Percentiles rank a stretch among this genome's conserved stretches.
Conservation (phyloP, 805 yeast species). For the Lachancea dasiensis region DNA sequence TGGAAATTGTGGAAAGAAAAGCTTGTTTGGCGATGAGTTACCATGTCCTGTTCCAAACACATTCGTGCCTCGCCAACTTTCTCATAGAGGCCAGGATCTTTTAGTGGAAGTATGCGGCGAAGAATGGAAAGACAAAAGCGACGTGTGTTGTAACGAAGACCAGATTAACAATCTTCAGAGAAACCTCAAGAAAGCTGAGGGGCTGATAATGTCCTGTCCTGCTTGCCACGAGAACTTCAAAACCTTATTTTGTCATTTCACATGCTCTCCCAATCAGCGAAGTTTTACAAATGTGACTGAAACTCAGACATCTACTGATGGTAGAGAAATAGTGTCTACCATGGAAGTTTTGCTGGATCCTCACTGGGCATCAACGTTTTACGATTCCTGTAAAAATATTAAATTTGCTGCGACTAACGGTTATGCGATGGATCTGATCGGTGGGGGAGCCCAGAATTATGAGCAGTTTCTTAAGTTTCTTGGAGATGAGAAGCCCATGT, state of each 20-base stretch:
- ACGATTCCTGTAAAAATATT: conserved; percentile 79
- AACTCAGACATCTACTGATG: conserved; percentile 33
- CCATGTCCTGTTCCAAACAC: conserved; percentile 68
- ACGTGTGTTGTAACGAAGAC: conserved; percentile 63
- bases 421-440: conserved; percentile 91
- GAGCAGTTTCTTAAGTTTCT: conserved; percentile 72
- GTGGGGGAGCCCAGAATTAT: conserved; percentile 90
- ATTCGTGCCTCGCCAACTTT: conserved; percentile 35
- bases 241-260: conserved; percentile 78
- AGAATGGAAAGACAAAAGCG: conserved; percentile 44
- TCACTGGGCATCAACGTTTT: conserved; percentile 57
- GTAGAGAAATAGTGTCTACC: conserved; percentile 65
- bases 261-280: conserved; percentile 84
- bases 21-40: conserved; percentile 68
- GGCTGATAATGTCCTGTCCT: conserved; percentile 83
- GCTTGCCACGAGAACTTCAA: conserved; percentile 86
- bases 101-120: conserved; percentile 66
- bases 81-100: conserved; percentile 37
- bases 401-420: conserved; percentile 95
- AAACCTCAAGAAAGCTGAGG: conserved; percentile 68
- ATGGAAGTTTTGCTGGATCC: conserved; percentile 57
- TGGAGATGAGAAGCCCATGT: conserved; percentile 88
- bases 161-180: conserved; percentile 54
- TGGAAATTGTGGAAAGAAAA: conserved; percentile 66
- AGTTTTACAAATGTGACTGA: conserved; percentile 62